Conservation (phyloP, 1,284 basidiomycete genomes). For the Ustilago tritici region DNA sequence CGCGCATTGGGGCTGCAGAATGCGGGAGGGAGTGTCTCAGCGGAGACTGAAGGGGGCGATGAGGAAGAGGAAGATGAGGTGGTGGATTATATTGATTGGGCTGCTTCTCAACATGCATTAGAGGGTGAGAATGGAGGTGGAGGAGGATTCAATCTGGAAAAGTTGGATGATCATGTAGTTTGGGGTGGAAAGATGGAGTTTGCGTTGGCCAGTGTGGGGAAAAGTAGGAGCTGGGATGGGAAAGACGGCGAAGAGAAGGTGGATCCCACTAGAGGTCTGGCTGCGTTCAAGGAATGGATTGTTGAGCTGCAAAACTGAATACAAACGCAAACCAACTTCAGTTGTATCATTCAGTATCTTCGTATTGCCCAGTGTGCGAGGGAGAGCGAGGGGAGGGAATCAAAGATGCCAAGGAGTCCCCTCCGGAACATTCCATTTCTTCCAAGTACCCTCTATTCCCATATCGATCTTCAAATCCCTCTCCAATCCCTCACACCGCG, state of each 20-base stretch:
- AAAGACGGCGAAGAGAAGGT: conserved; percentile 7
- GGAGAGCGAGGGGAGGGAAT: not conserved
- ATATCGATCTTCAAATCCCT: conserved; percentile 36
- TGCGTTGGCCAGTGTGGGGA: conserved; percentile 56
- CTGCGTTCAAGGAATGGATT: conserved; percentile 46
- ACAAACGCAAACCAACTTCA: not conserved
- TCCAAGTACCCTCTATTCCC: conserved; percentile 30
- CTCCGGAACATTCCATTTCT: conserved; percentile 29
- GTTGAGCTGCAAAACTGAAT: conserved; percentile 26
- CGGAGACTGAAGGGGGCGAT: conserved; percentile 37
- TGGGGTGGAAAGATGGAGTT: conserved; percentile 51
- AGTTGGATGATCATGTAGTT: conserved; percentile 59
- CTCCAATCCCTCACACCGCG: conserved; percentile 29
- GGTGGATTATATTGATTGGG: conserved; percentile 62
- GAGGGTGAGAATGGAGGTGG: conserved; percentile 10
- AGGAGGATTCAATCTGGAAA: conserved; percentile 46
- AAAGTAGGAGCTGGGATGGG: conserved; percentile 28
- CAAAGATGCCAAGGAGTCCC: conserved; percentile 46
- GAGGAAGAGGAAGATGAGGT: conserved; percentile 56
- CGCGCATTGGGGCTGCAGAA: conserved; percentile 28
- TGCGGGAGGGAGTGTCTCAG: conserved; percentile 8
- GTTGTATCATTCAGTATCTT: not conserved
- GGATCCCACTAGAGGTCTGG: conserved; percentile 14
- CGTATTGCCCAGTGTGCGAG: not conserved
- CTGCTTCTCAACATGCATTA: conserved; percentile 16